phyloP scores from a whole-genome alignment of 2,329 filamentous ascomycete species.

The Tolypocladium endophyticum region DNA sequence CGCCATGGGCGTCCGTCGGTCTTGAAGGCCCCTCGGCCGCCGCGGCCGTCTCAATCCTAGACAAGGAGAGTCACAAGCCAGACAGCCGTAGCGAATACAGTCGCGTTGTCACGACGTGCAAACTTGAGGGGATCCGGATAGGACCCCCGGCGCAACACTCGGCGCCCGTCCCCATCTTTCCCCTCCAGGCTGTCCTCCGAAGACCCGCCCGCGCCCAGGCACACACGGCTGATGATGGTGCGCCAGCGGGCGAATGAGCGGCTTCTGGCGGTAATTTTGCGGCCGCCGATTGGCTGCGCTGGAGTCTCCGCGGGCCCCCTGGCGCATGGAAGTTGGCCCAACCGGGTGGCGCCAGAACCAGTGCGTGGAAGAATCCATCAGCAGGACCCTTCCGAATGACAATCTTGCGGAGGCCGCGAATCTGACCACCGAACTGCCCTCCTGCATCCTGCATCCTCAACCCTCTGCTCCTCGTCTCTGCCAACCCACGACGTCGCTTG shows the following conservation, averaged over 20 bases:
- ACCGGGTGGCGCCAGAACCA: constrained; percentile 13
- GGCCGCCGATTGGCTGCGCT: constrained; percentile 13
- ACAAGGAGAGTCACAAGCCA: background rate
- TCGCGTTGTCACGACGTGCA: background rate
- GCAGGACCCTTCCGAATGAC: background rate
- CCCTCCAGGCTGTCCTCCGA: background rate
- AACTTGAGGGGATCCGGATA: background rate
- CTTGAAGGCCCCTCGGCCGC: background rate
- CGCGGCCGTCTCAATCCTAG: too few relatives aligned
- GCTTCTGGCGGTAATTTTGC: constrained; percentile 16
- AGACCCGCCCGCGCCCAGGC: background rate
- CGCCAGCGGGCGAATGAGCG: constrained; percentile 10
- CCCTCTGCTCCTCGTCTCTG: background rate
- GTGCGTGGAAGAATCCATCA: background rate
- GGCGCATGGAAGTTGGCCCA: constrained; percentile 12
- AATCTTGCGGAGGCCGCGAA: background rate
- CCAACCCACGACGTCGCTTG: background rate
- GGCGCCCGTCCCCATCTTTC: background rate
- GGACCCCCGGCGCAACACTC: background rate
- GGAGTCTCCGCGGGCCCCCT: background rate
- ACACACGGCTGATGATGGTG: background rate
- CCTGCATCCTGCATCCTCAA: background rate
- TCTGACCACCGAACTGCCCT: background rate
- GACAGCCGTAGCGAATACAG: background rate
- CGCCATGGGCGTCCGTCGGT: background rate